Conservation (phyloP, 441 rosid genomes). For the Rhodomyrtus psidioides region DNA sequence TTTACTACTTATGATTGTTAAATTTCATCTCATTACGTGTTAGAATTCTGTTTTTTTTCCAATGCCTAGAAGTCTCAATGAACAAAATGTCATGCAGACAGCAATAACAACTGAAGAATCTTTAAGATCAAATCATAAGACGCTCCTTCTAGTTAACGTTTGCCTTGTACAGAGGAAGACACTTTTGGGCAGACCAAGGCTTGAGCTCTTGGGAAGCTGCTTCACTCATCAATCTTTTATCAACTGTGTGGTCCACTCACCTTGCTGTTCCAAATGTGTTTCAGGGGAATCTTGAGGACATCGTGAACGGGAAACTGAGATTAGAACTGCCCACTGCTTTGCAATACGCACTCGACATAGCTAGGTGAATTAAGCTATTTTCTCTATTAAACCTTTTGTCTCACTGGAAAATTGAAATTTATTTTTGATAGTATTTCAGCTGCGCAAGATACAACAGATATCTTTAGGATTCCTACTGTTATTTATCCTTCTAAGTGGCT, state of each 20-base stretch:
- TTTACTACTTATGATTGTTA: not conserved
- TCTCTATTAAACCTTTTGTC: not conserved
- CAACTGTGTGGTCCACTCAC: not conserved
- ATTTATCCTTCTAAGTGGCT: not conserved
- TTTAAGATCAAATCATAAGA: not conserved
- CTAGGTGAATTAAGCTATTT: slow-evolving; percentile 20
- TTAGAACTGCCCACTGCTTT: slow-evolving; percentile 43
- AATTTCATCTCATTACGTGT: not conserved
- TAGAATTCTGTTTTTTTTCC: not conserved
- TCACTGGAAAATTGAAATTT: not conserved
- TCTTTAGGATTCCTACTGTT: not conserved
- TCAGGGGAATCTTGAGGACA: slow-evolving; percentile 39
- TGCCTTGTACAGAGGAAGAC: not conserved
- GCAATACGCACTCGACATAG: slow-evolving; percentile 53
- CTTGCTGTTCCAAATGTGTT: not conserved
- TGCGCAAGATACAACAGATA: not conserved
- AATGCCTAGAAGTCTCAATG: not conserved
- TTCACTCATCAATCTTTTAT: not conserved
- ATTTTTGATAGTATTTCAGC: not conserved
- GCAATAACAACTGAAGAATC: not conserved
- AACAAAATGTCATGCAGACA: not conserved
- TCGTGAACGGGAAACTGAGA: slow-evolving; percentile 21
- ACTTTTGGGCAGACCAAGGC: not conserved
- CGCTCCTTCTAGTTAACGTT: not conserved
- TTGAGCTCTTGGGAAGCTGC: not conserved